Base-by-base conservation (phyloP, 805 yeast genomes). In the Ogataea polymorpha region DNA sequence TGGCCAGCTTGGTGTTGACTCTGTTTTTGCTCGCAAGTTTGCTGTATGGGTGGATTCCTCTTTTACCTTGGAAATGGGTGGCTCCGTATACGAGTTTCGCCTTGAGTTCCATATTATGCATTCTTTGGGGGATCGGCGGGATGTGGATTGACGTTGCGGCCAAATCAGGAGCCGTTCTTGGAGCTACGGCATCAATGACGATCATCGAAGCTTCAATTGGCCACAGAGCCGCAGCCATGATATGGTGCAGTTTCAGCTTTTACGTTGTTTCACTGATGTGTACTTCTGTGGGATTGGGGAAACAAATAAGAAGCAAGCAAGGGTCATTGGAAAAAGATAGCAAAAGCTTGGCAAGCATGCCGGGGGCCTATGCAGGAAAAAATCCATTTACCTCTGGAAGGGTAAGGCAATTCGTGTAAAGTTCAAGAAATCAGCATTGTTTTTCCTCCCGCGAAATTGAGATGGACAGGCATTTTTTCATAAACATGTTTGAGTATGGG, bases 61-160 rank as follows among this genome's bases (percentile, higher is more conserved):
- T 69, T 11, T 46, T 79, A 10, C 87, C 87, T 4, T 56, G 35
- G 32, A 67, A 55, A 42, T 15, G 41, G 12, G 23, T 50, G 11
- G 38, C 65, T 16, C 60, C 50, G 43, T 61, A 49, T 38, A 50
- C 53, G 20, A 55, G 52, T 37, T 54, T 66, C 44, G 49, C 51
- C 5, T 44, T 73, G 20, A 60, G 73, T 14, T 58, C 68, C 0
- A 44, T 63, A 0, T 49, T 68, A 33, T 64, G 70, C 5, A 54
- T 80, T 3, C 31, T 79, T 2, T 80, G 85, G 83, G 86, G 84
- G 0, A 59, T 79, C 21, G 85, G 85, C 2, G 67, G 85, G 1
- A 79, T 80, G 75, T 72, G 84, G 66, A 72, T 72, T 36, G 79
- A 77, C 50, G 77, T 80, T 37, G 82, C 83, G 0, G 67, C 71